Conservation (phyloP, 805 yeast genomes). For the Limtongia smithiae region DNA sequence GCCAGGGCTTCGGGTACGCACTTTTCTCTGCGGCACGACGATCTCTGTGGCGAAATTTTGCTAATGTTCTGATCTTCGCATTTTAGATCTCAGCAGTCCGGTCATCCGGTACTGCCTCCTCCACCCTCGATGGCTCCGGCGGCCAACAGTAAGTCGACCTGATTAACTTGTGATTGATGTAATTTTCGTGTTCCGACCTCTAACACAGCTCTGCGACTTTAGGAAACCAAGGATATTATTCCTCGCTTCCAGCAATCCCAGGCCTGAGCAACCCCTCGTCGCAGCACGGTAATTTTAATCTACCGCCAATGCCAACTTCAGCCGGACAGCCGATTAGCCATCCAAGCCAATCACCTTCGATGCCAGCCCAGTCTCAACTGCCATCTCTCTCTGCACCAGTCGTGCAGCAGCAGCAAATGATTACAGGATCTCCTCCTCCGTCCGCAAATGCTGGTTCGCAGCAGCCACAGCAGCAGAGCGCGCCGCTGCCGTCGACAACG, state of each 20-base stretch:
- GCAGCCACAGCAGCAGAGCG: neutral
- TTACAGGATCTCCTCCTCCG: conserved; percentile 30
- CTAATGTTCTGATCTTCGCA: conserved; percentile 11
- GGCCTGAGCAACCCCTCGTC: conserved; percentile 30
- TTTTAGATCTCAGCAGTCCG: conserved; percentile 30
- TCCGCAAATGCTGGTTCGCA: conserved; percentile 12
- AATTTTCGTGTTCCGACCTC: neutral
- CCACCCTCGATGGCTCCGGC: conserved; percentile 33
- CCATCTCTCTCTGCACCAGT: conserved; percentile 20
- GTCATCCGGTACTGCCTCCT: conserved; percentile 39
- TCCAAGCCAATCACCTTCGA: conserved; percentile 23
- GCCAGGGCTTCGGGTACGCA: conserved; percentile 34
- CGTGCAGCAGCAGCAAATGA: conserved; percentile 33
- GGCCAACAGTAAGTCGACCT: conserved; percentile 12
- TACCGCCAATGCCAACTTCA: conserved; percentile 30
- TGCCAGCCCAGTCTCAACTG: conserved; percentile 18
- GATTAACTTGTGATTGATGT: neutral
- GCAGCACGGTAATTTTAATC: conserved; percentile 25
- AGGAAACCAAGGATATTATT: conserved; percentile 31
- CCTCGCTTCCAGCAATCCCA: conserved; percentile 35
- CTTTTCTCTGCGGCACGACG: conserved; percentile 22
- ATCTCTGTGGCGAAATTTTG: neutral
- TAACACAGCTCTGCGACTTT: no score
- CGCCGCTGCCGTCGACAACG: conserved; percentile 16
- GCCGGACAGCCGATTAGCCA: conserved; percentile 35